phyloP scores from a whole-genome alignment of 2,329 filamentous ascomycete genomes.

The Sclerotinia nivalis region DNA sequence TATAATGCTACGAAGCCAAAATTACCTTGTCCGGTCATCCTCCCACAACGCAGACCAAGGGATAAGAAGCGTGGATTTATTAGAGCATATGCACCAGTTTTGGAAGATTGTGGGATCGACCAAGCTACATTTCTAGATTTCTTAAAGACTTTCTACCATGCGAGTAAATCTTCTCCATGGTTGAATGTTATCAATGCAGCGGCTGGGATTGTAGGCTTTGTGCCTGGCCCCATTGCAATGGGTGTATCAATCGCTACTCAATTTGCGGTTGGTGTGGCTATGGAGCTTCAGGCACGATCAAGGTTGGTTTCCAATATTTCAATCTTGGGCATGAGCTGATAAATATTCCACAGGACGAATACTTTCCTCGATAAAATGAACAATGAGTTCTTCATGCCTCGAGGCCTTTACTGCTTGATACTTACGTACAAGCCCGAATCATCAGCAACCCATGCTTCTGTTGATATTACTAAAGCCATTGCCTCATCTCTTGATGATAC shows the following conservation, averaged over 20 bases:
- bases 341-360: constrained; percentile 43
- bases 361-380: constrained; percentile 58
- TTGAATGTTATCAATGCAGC: constrained; percentile 47
- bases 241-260: constrained; percentile 49
- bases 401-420: constrained; percentile 56
- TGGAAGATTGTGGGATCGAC: constrained; percentile 50
- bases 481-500: constrained; percentile 40
- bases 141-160: constrained; percentile 49
- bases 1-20: constrained; percentile 21
- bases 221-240: constrained; percentile 46
- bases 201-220: constrained; percentile 40
- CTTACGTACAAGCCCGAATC: constrained; percentile 54
- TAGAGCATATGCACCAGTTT: constrained; percentile 53
- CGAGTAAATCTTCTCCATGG: constrained; percentile 45
- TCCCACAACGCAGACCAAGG: constrained; percentile 54
- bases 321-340: constrained; percentile 16
- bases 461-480: constrained; percentile 44
- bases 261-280: constrained; percentile 46
- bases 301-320: constrained; percentile 27
- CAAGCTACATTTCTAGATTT: constrained; percentile 52
- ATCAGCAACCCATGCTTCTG: constrained; percentile 26
- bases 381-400: constrained; percentile 56
- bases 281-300: constrained; percentile 40
- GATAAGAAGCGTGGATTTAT: constrained; percentile 52
- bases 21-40: constrained; percentile 50